Base-by-base conservation (phyloP, 192 early-diverging fungal genomes). In the Dissophora globulifera region DNA sequence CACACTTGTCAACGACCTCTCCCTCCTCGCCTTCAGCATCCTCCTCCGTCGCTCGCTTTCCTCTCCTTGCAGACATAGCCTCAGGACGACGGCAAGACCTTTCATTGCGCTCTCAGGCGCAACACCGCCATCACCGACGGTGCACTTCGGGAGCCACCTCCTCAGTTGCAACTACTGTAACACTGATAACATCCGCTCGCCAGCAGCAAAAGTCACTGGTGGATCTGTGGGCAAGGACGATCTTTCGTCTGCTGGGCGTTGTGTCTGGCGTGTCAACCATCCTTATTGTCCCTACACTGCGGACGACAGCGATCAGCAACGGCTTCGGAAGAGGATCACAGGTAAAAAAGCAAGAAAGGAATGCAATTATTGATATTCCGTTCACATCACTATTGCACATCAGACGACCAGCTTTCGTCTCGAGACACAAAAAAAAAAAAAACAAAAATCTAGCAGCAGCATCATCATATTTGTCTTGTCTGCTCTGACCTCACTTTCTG, bases 301-400 rank as follows among this genome's bases (percentile, higher is more conserved):
- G 27, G 23, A 29, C 47, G 8, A 12, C 48, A 30, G 54, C 54
- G 20, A 4, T 31, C 13, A 58, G 42, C 1, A 25, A 45, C 20
- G 61, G 69, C 0, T 72, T 72, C 27, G 69, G 69, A 13, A 19
- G 54, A 52, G 69, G 69, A 11, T 52, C 61, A 5, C 55, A 72
- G 49, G 69, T 72, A 64, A n/a, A n/a, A n/a, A n/a, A n/a, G n/a
- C n/a, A n/a, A n/a, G n/a, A 48, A n/a, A n/a, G n/a, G n/a, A n/a
- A n/a, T 20, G 2, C 17, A 25, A 1, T 41, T 29, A 20, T 38
- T 15, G 16, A 6, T 48, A 9, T 27, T 25, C 38, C n/a, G 30
- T 20, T 16, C 10, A 46, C 33, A 46, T 17, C 25, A n/a, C n/a
- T n/a, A n/a, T n/a, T 29, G 33, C 27, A 3, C 61, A 43, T 63